Conservation (phyloP, 495 filamentous ascomycete genomes). For the Pseudevernia furfuracea region DNA sequence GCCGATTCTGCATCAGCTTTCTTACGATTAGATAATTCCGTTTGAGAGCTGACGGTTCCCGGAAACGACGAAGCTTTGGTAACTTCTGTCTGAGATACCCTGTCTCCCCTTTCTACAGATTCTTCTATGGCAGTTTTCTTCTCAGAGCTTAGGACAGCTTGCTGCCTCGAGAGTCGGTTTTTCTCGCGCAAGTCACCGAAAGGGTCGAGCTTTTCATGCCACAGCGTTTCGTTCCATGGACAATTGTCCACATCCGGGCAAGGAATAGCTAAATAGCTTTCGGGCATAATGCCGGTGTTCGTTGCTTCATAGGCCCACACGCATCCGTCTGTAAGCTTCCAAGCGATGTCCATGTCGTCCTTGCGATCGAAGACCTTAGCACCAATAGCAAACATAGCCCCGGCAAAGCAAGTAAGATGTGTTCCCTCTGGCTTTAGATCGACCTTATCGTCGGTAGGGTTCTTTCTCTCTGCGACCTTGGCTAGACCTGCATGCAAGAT, state of each 20-base stretch:
- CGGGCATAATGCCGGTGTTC: constrained; percentile 84
- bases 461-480: constrained; percentile 29
- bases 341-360: constrained; percentile 72
- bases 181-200: constrained; percentile 32
- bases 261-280: constrained; percentile 55
- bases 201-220: constrained; percentile 51
- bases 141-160: constrained; percentile 24
- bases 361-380: constrained; percentile 77
- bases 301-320: constrained; percentile 87
- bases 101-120: not conserved
- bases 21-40: not conserved
- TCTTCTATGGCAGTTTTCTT: constrained; percentile 31
- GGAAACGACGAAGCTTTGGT: not conserved
- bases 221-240: constrained; percentile 67
- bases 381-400: constrained; percentile 88
- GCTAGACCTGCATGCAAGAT: constrained; percentile 66
- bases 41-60: not conserved
- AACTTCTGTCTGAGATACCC: not conserved
- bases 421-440: constrained; percentile 45
- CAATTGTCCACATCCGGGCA: constrained; percentile 63
- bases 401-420: constrained; percentile 84
- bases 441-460: not conserved
- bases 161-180: constrained; percentile 29
- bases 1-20: not conserved
- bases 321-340: constrained; percentile 82